Percentiles rank a stretch among this genome's conserved stretches.
phyloP scores from a whole-genome alignment of 352 stramenopile species.

The Bremia lactucae region DNA sequence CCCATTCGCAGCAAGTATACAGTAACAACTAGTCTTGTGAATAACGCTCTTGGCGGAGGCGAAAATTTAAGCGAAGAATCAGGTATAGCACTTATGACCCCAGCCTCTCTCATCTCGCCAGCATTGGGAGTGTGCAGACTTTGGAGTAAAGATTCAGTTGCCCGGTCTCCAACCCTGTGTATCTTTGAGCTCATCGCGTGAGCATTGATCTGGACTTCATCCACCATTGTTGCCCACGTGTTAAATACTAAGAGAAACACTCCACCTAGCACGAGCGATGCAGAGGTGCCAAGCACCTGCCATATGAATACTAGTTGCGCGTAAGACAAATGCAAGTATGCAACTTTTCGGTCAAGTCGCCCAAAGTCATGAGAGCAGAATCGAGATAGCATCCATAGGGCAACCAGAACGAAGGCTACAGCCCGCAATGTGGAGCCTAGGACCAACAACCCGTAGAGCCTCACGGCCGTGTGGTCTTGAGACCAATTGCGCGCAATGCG shows the following conservation, averaged over 20 bases:
- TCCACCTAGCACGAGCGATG: conserved; percentile 30
- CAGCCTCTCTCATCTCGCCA: conserved; percentile 14
- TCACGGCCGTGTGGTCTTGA: conserved; percentile 38
- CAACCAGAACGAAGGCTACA: conserved; percentile 36
- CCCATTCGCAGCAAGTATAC: conserved; percentile 41
- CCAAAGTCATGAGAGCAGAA: conserved; percentile 20
- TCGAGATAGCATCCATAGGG: conserved; percentile 42
- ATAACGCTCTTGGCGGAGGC: conserved; percentile 34
- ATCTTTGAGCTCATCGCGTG: neutral
- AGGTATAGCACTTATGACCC: conserved; percentile 1
- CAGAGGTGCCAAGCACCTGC: conserved; percentile 36
- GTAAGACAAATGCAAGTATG: conserved; percentile 47
- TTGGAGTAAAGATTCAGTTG: conserved; percentile 9
- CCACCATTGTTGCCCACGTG: conserved; percentile 57
- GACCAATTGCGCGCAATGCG: conserved; percentile 31
- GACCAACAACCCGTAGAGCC: conserved; percentile 45
- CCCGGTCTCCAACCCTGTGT: neutral
- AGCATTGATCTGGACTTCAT: conserved; percentile 27
- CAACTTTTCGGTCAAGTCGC: conserved; percentile 24
- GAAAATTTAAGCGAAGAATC: conserved; percentile 11
- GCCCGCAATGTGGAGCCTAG: conserved; percentile 32
- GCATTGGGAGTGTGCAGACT: conserved; percentile 16
- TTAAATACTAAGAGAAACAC: conserved; percentile 58
- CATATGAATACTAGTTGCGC: conserved; percentile 45
- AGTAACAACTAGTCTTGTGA: conserved; percentile 39